These are phyloP conservation scores for Teunomyces lycoperdinae DNA, from an alignment of 805 yeast genomes.

Conservation along the genomic window DNA sequence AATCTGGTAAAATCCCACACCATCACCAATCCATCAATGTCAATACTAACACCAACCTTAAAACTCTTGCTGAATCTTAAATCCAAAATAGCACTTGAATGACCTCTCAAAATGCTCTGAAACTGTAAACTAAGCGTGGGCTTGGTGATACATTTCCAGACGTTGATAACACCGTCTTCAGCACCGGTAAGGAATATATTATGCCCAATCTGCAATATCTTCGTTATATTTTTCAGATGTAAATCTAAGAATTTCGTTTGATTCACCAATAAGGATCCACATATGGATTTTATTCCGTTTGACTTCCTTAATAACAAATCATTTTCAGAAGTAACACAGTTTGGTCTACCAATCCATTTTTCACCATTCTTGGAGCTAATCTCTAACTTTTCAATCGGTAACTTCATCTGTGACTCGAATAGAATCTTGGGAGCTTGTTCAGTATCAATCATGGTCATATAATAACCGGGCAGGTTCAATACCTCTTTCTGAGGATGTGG, in stretches of 20 bases:
- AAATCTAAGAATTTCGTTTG: slow-evolving; percentile 42
- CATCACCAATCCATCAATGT: slow-evolving; percentile 50
- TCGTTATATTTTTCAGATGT: slow-evolving; percentile 37
- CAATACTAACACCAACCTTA: slow-evolving; percentile 54
- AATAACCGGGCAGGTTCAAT: slow-evolving; percentile 34
- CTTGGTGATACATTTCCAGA: slow-evolving; percentile 48
- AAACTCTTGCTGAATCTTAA: slow-evolving; percentile 51
- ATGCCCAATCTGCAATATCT: slow-evolving; percentile 40
- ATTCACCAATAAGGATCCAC: slow-evolving; percentile 41
- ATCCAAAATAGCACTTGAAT: slow-evolving; percentile 44
- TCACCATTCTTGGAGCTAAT: slow-evolving; percentile 31
- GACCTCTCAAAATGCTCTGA: slow-evolving; percentile 56
- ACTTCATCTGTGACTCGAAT: slow-evolving; percentile 41
- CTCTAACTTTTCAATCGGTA: slow-evolving; percentile 45
- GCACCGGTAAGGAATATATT: slow-evolving; percentile 49
- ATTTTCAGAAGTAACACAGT: slow-evolving; percentile 35
- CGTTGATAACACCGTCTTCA: slow-evolving; percentile 56
- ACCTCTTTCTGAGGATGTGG: slow-evolving; percentile 60
- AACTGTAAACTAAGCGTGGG: slow-evolving; percentile 30
- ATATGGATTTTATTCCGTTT: slow-evolving; percentile 12
- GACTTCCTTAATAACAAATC: slow-evolving; percentile 35
- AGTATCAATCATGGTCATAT: slow-evolving; percentile 28
- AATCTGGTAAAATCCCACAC: slow-evolving; percentile 64
- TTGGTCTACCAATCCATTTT: slow-evolving; percentile 53
- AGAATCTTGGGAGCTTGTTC: slow-evolving; percentile 36